These are phyloP conservation scores for Fonsecaea pugnacius DNA, from an alignment of 2,329 filamentous ascomycete species.

Conservation along the genomic window DNA sequence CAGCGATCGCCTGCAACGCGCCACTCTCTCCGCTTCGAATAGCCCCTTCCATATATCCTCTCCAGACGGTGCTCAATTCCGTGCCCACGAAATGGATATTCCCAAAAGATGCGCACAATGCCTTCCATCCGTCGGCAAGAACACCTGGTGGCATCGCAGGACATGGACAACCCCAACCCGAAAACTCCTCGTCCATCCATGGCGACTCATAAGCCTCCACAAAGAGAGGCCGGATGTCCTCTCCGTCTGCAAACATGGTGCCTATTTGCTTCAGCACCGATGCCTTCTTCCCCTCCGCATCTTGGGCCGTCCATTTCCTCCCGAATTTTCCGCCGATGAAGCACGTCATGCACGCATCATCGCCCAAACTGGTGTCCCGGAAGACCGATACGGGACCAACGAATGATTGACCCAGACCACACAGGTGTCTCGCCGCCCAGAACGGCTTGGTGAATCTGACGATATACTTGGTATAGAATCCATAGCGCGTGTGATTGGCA, in stretches of 20 bases:
- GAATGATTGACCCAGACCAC: conserved; percentile 47
- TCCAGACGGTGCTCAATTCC: conserved; percentile 59
- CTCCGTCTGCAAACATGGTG: conserved; percentile 38
- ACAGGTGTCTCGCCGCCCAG: conserved; percentile 47
- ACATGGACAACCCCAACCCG: conserved; percentile 50
- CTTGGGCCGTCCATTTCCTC: conserved; percentile 41
- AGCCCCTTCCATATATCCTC: conserved; percentile 65
- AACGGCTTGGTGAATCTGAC: conserved; percentile 49
- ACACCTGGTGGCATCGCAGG: conserved; percentile 47
- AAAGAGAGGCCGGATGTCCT: conserved; percentile 27
- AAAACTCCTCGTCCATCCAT: conserved; percentile 47
- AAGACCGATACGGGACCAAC: conserved; percentile 47
- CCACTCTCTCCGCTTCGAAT: conserved; percentile 56
- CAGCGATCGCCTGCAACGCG: conserved; percentile 47
- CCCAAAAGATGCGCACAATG: conserved; percentile 44
- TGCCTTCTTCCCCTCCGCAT: conserved; percentile 35
- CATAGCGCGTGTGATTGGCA: conserved; percentile 46
- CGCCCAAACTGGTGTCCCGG: conserved; percentile 46
- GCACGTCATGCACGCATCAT: conserved; percentile 45
- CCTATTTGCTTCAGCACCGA: conserved; percentile 42
- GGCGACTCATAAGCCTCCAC: conserved; percentile 39
- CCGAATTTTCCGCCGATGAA: conserved; percentile 48
- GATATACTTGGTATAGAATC: conserved; percentile 60
- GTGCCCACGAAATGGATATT: conserved; percentile 61
- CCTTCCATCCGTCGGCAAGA: conserved; percentile 42